phyloP scores from a whole-genome alignment of 148 eudicot genomes.

The Chenopodium berlandieri region DNA sequence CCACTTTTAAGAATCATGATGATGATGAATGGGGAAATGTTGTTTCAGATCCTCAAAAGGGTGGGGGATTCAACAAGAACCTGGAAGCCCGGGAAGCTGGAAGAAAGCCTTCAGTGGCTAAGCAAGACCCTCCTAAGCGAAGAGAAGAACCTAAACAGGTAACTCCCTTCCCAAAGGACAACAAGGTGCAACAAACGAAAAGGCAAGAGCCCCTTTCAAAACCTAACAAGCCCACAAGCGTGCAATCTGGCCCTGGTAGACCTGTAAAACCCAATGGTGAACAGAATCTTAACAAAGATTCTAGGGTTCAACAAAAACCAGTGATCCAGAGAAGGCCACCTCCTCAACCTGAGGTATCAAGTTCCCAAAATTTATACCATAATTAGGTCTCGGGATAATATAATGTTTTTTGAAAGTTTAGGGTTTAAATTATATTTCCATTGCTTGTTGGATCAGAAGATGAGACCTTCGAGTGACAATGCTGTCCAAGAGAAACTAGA shows the following conservation, averaged over 20 bases:
- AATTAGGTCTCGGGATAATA: neutral
- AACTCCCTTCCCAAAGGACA: conserved; percentile 34
- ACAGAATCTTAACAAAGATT: conserved; percentile 33
- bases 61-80: conserved; percentile 69
- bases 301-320: conserved; percentile 41
- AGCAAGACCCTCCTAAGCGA: conserved; percentile 34
- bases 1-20: conserved; percentile 34
- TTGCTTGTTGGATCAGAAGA: conserved; percentile 33
- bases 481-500: conserved; percentile 53
- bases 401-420: neutral
- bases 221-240: conserved; percentile 43
- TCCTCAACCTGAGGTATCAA: conserved; percentile 51
- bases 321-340: conserved; percentile 50
- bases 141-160: conserved; percentile 37
- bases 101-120: conserved; percentile 45
- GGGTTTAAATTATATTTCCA: conserved; percentile 11
- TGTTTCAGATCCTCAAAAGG: conserved; percentile 74
- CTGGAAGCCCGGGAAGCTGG: conserved; percentile 39
- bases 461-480: conserved; percentile 38
- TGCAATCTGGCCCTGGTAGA: conserved; percentile 58
- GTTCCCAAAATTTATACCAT: neutral
- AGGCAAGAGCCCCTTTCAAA: conserved; percentile 44
- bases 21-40: conserved; percentile 31
- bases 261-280: conserved; percentile 43
- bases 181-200: conserved; percentile 39